Conservation (phyloP, 2,329 filamentous ascomycete species). For the Exophiala bonariae region DNA sequence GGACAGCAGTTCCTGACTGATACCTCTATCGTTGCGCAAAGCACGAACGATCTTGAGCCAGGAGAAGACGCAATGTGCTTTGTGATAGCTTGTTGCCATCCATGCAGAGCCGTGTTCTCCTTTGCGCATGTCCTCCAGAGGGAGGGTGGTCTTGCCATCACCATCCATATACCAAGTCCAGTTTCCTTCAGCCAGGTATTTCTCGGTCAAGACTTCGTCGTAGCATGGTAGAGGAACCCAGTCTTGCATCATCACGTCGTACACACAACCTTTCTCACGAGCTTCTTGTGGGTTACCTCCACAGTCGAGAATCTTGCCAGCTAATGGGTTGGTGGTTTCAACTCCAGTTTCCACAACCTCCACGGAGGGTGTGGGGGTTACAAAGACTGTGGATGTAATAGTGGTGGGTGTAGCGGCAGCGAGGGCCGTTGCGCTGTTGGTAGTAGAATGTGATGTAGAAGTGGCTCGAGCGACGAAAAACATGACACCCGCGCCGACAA, state of each 20-base stretch:
- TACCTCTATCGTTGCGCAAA: constrained; percentile 18
- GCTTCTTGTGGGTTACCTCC: constrained; percentile 18
- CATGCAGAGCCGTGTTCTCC: constrained; percentile 20
- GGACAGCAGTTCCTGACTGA: constrained; percentile 23
- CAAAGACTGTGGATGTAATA: background rate
- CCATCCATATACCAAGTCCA: constrained; percentile 23
- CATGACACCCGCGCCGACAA: constrained; percentile 7
- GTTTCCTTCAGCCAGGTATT: constrained; percentile 22
- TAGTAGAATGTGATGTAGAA: constrained; percentile 1
- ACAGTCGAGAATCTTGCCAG: constrained; percentile 15
- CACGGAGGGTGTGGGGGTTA: constrained; percentile 1
- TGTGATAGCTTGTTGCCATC: constrained; percentile 21
- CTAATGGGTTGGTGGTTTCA: background rate
- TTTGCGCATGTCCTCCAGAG: constrained; percentile 24
- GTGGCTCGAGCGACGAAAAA: constrained; percentile 6
- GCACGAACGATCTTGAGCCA: constrained; percentile 24
- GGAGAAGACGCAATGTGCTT: constrained; percentile 25
- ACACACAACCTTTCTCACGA: constrained; percentile 21
- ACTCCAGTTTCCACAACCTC: constrained; percentile 3
- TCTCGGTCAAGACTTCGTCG: constrained; percentile 21
- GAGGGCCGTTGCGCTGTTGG: background rate
- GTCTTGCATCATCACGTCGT: constrained; percentile 27
- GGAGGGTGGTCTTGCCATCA: constrained; percentile 12
- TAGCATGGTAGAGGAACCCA: constrained; percentile 25
- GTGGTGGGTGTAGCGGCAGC: background rate